Evolutionary conservation across 306 rosid genomes (phyloP).

Genomic region (Cicer arietinum): DNA sequence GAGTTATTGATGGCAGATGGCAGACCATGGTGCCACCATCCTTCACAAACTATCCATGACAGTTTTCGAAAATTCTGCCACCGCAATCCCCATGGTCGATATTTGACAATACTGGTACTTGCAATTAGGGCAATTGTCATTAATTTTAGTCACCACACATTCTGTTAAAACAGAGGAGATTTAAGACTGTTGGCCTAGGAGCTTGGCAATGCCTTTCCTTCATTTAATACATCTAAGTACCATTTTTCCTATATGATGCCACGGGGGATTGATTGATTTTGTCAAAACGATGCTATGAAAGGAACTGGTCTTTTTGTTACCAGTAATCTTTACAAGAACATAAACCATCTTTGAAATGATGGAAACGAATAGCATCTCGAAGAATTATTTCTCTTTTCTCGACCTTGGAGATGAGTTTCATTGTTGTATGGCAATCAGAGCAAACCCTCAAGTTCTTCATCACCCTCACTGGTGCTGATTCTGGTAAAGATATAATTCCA

Average conservation of each 20-base stretch:
- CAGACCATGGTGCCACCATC: too few relatives aligned
- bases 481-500: slow-evolving; percentile 57
- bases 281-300: slow-evolving; percentile 12
- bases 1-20: too few relatives aligned
- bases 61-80: too few relatives aligned
- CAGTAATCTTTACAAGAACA: slow-evolving; percentile 72
- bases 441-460: slow-evolving; percentile 75
- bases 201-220: slow-evolving; percentile 25
- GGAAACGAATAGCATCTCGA: slow-evolving; percentile 65
- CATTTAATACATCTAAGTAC: background rate
- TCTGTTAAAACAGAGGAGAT: background rate
- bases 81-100: too few relatives aligned
- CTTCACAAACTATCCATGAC: too few relatives aligned
- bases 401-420: slow-evolving; percentile 59
- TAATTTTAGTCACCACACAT: background rate
- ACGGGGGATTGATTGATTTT: background rate
- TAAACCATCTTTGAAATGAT: slow-evolving; percentile 62
- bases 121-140: background rate
- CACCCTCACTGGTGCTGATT: slow-evolving; percentile 66
- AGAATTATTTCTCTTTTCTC: slow-evolving; percentile 64
- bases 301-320: slow-evolving; percentile 47
- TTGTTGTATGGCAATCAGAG: slow-evolving; percentile 61
- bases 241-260: background rate
- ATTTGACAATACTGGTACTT: too few relatives aligned
- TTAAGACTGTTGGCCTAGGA: slow-evolving; percentile 7